These are phyloP conservation scores for Leccinum truebloodii DNA, from an alignment of 768 basidiomycete genomes.

Conservation along the genomic window DNA sequence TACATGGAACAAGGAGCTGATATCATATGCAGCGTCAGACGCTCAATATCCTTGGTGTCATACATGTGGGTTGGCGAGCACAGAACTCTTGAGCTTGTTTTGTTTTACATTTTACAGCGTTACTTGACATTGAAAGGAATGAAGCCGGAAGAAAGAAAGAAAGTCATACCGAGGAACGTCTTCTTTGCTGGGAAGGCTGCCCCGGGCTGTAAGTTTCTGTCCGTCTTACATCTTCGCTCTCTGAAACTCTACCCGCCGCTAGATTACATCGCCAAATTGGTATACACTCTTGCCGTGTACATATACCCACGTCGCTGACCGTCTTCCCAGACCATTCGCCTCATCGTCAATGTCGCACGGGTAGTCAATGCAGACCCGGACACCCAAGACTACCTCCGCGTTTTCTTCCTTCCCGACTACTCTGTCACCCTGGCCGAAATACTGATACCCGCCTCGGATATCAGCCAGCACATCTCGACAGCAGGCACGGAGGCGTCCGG, in stretches of 20 bases:
- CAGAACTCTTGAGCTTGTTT: neutral
- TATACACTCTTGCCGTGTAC: conserved; percentile 28
- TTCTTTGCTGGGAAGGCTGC: conserved; percentile 99
- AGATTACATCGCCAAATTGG: conserved; percentile 93
- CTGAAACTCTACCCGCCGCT: conserved; percentile 6
- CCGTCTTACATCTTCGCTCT: neutral
- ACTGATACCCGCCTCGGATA: conserved; percentile 89
- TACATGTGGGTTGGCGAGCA: conserved; percentile 57
- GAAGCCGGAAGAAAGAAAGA: conserved; percentile 76
- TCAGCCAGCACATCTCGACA: conserved; percentile 96
- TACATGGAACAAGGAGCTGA: neutral
- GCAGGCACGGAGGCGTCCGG: conserved; percentile 92
- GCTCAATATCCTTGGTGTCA: conserved; percentile 88
- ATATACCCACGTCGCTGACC: neutral
- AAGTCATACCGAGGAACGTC: conserved; percentile 82
- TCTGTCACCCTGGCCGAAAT: conserved; percentile 82
- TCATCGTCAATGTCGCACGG: conserved; percentile 88
- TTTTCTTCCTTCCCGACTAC: conserved; percentile 98
- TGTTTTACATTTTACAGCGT: conserved; percentile 45
- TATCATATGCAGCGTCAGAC: conserved; percentile 70
- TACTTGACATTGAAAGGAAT: conserved; percentile 82
- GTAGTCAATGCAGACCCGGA: conserved; percentile 75
- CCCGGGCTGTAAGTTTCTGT: conserved; percentile 67
- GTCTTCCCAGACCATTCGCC: conserved; percentile 71
- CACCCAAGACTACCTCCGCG: conserved; percentile 79